These are phyloP conservation scores for Podospora australis DNA, from an alignment of 495 filamentous ascomycete genomes.

Conservation along the genomic window DNA sequence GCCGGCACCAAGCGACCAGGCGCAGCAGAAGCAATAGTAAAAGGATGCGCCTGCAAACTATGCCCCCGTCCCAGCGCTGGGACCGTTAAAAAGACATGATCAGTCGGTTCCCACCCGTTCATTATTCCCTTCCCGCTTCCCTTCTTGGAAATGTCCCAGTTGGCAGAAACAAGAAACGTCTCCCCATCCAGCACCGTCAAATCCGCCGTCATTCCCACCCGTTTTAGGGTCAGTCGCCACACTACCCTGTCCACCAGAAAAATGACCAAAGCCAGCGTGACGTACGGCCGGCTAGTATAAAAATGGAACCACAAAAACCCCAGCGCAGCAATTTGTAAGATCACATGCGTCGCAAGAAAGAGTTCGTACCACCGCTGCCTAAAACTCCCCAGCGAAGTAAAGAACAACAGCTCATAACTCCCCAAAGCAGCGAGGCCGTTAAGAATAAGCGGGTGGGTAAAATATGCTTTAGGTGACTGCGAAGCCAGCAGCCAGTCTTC, in stretches of 20 bases:
- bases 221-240: constrained; percentile 46
- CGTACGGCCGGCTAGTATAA: constrained; percentile 23
- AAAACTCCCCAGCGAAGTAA: constrained; percentile 26
- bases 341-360: constrained; percentile 36
- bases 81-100: constrained; percentile 54
- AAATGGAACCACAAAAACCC: constrained; percentile 51
- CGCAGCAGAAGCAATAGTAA: constrained; percentile 52
- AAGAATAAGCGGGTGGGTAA: constrained; percentile 29
- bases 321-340: constrained; percentile 46
- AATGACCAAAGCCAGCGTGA: constrained; percentile 30
- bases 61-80: constrained; percentile 39
- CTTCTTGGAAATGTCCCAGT: constrained; percentile 29
- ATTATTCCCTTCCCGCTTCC: constrained; percentile 27
- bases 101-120: constrained; percentile 49
- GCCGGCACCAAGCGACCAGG: too few species aligned
- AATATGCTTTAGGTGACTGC: constrained; percentile 14
- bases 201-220: constrained; percentile 35
- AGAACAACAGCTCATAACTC: constrained; percentile 56
- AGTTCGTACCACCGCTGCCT: constrained; percentile 26
- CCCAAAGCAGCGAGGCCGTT: constrained; percentile 33
- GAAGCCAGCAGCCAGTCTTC: constrained; percentile 20
- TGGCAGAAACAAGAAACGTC: constrained; percentile 42
- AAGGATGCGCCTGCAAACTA: constrained; percentile 49
- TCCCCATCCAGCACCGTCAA: constrained; percentile 36
- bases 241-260: constrained; percentile 54